These are phyloP conservation scores for Vitis cinerea DNA, from an alignment of 164 flowering plant genomes.

Conservation along the genomic window DNA sequence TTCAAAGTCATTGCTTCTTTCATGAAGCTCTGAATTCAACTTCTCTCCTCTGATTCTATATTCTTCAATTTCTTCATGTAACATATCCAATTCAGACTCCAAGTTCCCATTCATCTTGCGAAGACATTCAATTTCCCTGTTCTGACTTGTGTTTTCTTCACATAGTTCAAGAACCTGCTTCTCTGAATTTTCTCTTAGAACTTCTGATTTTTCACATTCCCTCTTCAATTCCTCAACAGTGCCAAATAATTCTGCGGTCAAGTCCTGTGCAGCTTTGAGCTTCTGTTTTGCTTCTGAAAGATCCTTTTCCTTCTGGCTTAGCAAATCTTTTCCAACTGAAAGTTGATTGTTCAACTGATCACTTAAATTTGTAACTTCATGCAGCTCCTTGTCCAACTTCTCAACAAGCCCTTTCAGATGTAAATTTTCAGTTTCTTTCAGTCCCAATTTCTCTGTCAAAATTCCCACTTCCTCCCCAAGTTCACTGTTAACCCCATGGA, in stretches of 20 bases:
- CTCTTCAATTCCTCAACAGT: conserved; percentile 44
- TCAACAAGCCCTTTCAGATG: conserved; percentile 44
- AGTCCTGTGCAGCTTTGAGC: conserved; percentile 35
- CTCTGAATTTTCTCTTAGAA: conserved; percentile 31
- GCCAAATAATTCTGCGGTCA: conserved; percentile 36
- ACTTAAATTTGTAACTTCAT: conserved; percentile 32
- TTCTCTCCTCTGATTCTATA: conserved; percentile 44
- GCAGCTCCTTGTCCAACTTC: conserved; percentile 41
- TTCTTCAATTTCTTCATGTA: conserved; percentile 46
- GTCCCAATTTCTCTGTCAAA: conserved; percentile 31
- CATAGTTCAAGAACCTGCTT: conserved; percentile 36
- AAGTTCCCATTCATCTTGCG: conserved; percentile 39
- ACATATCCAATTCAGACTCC: conserved; percentile 35
- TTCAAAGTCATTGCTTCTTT: conserved; percentile 56
- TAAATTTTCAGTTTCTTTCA: conserved; percentile 44
- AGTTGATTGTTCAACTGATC: conserved; percentile 40
- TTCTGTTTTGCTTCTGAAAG: conserved; percentile 44
- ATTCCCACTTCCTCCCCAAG: conserved; percentile 37
- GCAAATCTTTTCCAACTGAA: conserved; percentile 27
- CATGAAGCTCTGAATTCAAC: conserved; percentile 55
- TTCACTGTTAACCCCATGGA: conserved; percentile 31
- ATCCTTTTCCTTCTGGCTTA: conserved; percentile 45
- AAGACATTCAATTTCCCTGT: conserved; percentile 47
- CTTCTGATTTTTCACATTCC: conserved; percentile 36
- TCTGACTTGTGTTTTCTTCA: conserved; percentile 26